phyloP scores from a whole-genome alignment of 208 protist genomes.

The Leishmania gerbilli region DNA sequence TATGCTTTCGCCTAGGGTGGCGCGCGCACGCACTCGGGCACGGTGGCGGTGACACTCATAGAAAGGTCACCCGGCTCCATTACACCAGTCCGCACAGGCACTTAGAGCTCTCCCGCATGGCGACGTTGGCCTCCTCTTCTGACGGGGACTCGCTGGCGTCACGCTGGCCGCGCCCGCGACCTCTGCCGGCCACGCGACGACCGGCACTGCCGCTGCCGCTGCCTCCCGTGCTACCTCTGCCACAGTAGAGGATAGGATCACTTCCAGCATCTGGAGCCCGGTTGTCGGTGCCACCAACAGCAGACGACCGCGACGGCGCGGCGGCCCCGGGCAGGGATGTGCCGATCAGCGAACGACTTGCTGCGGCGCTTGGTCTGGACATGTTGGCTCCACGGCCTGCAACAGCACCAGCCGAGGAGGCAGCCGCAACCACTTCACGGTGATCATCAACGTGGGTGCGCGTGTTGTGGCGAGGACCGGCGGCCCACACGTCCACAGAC shows the following conservation, averaged over 20 bases:
- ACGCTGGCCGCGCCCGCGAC: neutral
- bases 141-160: slow-evolving; percentile 24
- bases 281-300: slow-evolving; percentile 16
- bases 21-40: neutral
- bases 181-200: neutral
- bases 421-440: neutral
- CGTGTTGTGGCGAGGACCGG: slow-evolving; percentile 21
- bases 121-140: slow-evolving; percentile 29
- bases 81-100: slow-evolving; percentile 38
- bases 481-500: slow-evolving; percentile 19
- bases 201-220: neutral
- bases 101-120: slow-evolving; percentile 42
- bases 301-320: neutral
- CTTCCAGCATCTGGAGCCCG: neutral
- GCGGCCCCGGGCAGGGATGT: neutral
- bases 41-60: neutral
- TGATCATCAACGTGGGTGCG: neutral
- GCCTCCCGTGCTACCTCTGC: neutral
- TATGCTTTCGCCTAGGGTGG: too few species aligned
- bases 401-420: neutral
- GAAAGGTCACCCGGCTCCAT: neutral
- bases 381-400: neutral
- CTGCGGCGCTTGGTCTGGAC: neutral
- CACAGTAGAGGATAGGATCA: neutral
- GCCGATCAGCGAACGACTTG: neutral